A percentile compares a stretch with the other conserved stretches of the same genome.
These are phyloP conservation scores for Dictyostelium firmibasis DNA, from an alignment of 78 protist species.

Conservation along the genomic window DNA sequence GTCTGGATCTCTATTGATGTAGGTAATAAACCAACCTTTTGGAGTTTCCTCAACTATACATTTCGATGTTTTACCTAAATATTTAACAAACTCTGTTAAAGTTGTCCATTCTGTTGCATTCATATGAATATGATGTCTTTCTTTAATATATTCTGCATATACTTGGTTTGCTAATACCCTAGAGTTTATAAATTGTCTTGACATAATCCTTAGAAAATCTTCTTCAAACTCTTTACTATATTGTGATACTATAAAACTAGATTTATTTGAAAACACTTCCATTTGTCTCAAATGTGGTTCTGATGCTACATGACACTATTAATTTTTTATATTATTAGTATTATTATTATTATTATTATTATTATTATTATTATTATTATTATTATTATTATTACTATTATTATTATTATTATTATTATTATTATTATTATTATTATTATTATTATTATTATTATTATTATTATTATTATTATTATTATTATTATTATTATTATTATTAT, in stretches of 20 bases:
- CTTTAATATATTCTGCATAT: conserved; percentile 85
- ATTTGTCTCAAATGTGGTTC: conserved; percentile 94
- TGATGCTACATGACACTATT: conserved; percentile 90
- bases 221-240: conserved; percentile 89
- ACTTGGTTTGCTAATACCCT: conserved; percentile 88
- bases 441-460: too few species aligned
- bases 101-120: conserved; percentile 89
- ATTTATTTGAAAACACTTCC: conserved; percentile 80
- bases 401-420: too few species aligned
- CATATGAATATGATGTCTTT: conserved; percentile 91
- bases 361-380: neutral
- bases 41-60: conserved; percentile 92
- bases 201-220: conserved; percentile 81
- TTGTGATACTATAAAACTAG: conserved; percentile 75
- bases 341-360: neutral
- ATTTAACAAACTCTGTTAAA: conserved; percentile 88
- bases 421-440: too few species aligned
- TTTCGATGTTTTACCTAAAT: conserved; percentile 86
- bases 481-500: too few species aligned
- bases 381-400: too few species aligned
- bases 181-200: conserved; percentile 76
- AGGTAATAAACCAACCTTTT: conserved; percentile 91
- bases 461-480: too few species aligned
- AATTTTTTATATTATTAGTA: neutral
- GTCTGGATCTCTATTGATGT: conserved; percentile 88